phyloP scores from a whole-genome alignment of 345 rosid genomes.

The Eucalyptus marginata region DNA sequence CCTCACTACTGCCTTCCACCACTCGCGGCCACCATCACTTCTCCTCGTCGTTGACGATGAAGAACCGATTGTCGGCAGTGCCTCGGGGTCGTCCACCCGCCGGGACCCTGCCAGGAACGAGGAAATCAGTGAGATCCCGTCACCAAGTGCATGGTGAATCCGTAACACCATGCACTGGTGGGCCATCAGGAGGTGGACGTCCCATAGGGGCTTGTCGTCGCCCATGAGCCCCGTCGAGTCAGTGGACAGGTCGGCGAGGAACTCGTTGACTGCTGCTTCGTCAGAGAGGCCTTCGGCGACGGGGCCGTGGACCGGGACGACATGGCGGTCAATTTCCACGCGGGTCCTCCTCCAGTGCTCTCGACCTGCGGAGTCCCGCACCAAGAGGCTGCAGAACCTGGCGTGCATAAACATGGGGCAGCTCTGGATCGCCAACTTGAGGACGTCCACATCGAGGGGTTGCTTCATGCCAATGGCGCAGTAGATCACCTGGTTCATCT shows the following conservation, averaged over 20 bases:
- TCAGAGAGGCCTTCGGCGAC: neutral
- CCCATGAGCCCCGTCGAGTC: conserved; percentile 13
- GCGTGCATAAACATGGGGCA: conserved; percentile 38
- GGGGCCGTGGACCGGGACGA: conserved; percentile 2
- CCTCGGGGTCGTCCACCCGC: conserved; percentile 12
- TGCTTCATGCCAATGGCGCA: conserved; percentile 15
- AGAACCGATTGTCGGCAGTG: conserved; percentile 5
- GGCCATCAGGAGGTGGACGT: conserved; percentile 23
- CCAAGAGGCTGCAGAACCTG: conserved; percentile 35
- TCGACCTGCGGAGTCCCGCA: conserved; percentile 21
- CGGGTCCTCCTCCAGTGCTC: conserved; percentile 40
- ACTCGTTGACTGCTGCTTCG: conserved; percentile 15
- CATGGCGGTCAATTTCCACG: conserved; percentile 25
- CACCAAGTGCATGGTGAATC: conserved; percentile 50
- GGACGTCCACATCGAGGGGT: conserved; percentile 6
- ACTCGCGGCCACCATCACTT: no score
- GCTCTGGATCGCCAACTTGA: conserved; percentile 4
- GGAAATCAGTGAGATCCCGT: conserved; percentile 48
- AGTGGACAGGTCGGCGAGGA: conserved; percentile 30
- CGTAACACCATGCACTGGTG: conserved; percentile 25
- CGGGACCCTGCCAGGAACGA: conserved; percentile 33
- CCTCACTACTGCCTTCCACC: no score
- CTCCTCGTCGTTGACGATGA: neutral
- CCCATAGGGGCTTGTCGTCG: conserved; percentile 49
- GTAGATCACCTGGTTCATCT: conserved; percentile 32